phyloP scores from a whole-genome alignment of 148 eudicot genomes.

The Rhododendron ferrugineum region DNA sequence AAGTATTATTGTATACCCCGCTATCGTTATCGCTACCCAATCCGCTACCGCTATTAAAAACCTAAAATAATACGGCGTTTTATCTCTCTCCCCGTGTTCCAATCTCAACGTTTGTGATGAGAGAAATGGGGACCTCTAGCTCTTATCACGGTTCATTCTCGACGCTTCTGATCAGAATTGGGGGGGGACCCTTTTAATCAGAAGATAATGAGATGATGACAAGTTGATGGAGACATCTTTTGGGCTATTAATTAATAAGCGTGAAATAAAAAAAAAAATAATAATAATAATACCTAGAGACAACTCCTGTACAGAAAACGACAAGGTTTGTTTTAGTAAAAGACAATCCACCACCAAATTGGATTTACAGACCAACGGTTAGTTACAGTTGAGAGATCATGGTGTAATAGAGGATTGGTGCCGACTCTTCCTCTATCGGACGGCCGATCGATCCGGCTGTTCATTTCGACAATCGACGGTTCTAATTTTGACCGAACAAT shows the following conservation, averaged over 20 bases:
- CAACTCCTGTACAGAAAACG: slow-evolving; percentile 3
- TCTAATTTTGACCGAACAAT: too few relatives aligned
- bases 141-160: not conserved
- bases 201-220: slow-evolving; percentile 9
- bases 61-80: too few relatives aligned
- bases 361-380: not conserved
- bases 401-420: too few relatives aligned
- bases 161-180: not conserved
- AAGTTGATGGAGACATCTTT: slow-evolving; percentile 2
- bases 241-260: not conserved
- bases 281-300: not conserved
- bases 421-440: too few relatives aligned
- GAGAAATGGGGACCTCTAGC: not conserved
- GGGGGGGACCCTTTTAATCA: not conserved
- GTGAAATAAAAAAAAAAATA: not conserved
- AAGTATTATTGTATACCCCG: not conserved
- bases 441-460: too few relatives aligned
- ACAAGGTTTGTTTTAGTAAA: slow-evolving; percentile 1
- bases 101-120: not conserved
- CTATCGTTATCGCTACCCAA: too few relatives aligned
- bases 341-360: not conserved
- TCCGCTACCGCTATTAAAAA: too few relatives aligned
- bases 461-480: too few relatives aligned
- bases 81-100: not conserved
- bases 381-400: not conserved